phyloP scores from a whole-genome alignment of 345 rosid species.

The Gossypium mustelinum region DNA sequence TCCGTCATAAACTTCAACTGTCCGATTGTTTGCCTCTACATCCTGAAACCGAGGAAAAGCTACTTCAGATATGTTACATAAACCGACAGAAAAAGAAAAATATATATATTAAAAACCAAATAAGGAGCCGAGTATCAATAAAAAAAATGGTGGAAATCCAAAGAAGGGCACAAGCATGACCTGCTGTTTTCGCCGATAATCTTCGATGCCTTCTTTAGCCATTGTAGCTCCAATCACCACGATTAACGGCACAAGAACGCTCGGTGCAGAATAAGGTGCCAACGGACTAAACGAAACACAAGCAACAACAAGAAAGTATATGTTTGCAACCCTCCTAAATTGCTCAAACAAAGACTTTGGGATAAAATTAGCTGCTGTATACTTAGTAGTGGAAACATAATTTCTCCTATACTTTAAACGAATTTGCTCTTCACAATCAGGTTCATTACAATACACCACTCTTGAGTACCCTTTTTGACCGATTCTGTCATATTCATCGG shows the following conservation, averaged over 20 bases:
- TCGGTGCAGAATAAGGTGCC: constrained; percentile 72
- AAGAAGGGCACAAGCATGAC: constrained; percentile 26
- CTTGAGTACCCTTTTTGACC: constrained; percentile 76
- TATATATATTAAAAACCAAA: neutral
- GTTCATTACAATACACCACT: constrained; percentile 81
- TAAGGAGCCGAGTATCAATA: constrained; percentile 1
- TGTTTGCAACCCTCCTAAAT: constrained; percentile 89
- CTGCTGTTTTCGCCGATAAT: constrained; percentile 69
- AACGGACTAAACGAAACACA: constrained; percentile 79
- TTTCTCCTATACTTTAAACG: constrained; percentile 58
- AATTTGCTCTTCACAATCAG: constrained; percentile 52
- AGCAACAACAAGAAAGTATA: constrained; percentile 80
- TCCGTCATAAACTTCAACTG: constrained; percentile 39
- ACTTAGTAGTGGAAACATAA: constrained; percentile 85
- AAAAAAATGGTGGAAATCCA: neutral
- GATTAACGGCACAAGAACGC: constrained; percentile 66
- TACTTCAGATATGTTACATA: neutral
- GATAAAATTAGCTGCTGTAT: constrained; percentile 60
- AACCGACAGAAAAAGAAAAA: neutral
- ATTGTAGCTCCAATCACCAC: constrained; percentile 80
- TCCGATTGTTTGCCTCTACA: constrained; percentile 76
- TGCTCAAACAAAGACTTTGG: constrained; percentile 97
- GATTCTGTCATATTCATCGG: constrained; percentile 49
- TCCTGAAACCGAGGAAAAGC: constrained; percentile 49
- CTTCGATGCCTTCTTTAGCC: constrained; percentile 88